Percentiles rank a stretch among this genome's conserved stretches.
These are phyloP conservation scores for Pseudognaphalium luteoalbum DNA, from an alignment of 129 eudicot genomes.

Conservation along the genomic window DNA sequence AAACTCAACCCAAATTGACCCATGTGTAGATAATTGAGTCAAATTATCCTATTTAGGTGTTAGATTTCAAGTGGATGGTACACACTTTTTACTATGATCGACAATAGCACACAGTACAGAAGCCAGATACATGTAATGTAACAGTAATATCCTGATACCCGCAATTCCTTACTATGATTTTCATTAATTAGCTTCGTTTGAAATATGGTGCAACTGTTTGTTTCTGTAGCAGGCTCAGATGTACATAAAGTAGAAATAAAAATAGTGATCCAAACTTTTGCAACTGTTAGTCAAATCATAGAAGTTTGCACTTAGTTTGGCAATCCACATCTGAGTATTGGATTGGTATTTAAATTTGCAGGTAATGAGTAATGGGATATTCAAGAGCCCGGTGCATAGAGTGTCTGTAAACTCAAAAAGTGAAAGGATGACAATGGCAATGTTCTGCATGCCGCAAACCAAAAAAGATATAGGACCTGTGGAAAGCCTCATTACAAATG, in stretches of 20 bases:
- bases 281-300: background rate
- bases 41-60: too few relatives aligned
- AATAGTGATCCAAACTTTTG: background rate
- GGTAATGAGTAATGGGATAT: constrained; percentile 72
- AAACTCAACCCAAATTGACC: too few relatives aligned
- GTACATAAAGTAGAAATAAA: background rate
- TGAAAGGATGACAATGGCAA: constrained; percentile 50
- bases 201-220: background rate
- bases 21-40: too few relatives aligned
- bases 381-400: constrained; percentile 62
- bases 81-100: too few relatives aligned
- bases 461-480: constrained; percentile 53
- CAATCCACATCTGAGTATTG: background rate
- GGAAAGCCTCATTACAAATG: constrained; percentile 38
- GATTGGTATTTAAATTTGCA: background rate
- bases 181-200: too few relatives aligned
- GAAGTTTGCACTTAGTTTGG: background rate
- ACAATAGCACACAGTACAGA: too few relatives aligned
- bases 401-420: constrained; percentile 41
- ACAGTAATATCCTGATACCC: background rate
- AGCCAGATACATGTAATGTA: too few relatives aligned
- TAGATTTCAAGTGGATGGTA: background rate
- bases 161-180: background rate
- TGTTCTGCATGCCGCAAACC: constrained; percentile 48
- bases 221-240: background rate